These are phyloP conservation scores for Mycotypha africana DNA, from an alignment of 371 early-diverging fungal species.

Conservation along the genomic window DNA sequence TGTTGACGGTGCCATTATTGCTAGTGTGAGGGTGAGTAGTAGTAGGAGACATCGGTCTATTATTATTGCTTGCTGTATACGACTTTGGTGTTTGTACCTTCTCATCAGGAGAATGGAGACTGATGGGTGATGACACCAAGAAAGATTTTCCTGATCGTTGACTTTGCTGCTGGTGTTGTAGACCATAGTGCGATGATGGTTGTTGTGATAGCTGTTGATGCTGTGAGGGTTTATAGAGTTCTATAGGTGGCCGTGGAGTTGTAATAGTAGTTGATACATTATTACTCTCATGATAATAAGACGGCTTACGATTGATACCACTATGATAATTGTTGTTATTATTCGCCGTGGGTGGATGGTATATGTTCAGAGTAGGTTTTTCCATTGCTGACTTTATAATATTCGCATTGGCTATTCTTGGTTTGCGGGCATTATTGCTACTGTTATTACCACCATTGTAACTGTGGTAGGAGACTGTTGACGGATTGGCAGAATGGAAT, in stretches of 20 bases:
- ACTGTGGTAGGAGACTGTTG: no score
- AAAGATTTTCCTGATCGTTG: no score
- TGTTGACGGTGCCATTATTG: not conserved
- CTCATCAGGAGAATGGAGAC: no score
- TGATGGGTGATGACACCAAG: no score
- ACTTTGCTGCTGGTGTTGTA: slow-evolving; percentile 6
- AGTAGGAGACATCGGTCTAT: not conserved
- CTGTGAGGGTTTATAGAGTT: slow-evolving; percentile 12
- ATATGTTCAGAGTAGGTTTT: slow-evolving; percentile 18
- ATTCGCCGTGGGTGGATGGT: slow-evolving; percentile 21
- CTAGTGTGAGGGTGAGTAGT: not conserved
- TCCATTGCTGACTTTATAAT: slow-evolving; percentile 4
- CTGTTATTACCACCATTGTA: no score
- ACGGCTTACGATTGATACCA: slow-evolving; percentile 12
- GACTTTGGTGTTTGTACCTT: not conserved
- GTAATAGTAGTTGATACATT: not conserved
- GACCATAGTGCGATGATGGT: not conserved
- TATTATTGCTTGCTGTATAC: not conserved
- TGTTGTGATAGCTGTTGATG: slow-evolving; percentile 2
- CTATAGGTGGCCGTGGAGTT: slow-evolving; percentile 6
- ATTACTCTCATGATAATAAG: slow-evolving; percentile 7
- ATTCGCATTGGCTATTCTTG: slow-evolving; percentile 5
- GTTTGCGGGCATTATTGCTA: slow-evolving; percentile 8
- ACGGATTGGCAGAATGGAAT: no score
- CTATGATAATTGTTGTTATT: no score